Percentiles rank a stretch among this genome's conserved stretches.
Conservation (phyloP, 2,329 filamentous ascomycete genomes). For the Neofusicoccum kwambonambiense region DNA sequence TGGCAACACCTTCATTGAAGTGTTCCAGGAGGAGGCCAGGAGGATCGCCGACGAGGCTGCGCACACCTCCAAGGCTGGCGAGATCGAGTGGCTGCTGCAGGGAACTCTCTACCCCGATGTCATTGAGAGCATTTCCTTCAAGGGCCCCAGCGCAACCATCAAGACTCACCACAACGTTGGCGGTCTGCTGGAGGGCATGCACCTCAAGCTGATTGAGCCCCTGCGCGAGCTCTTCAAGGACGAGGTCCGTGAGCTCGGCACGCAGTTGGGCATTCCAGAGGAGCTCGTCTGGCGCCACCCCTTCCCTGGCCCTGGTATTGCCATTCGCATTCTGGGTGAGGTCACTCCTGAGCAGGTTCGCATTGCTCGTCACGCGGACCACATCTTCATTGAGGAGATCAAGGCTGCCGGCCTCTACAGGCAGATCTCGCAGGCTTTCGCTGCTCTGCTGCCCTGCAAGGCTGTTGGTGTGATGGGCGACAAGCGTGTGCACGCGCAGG, state of each 20-base stretch:
- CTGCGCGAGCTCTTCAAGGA: slow-evolving; percentile 81
- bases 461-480: slow-evolving; percentile 70
- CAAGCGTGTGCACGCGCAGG: slow-evolving; percentile 63
- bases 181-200: slow-evolving; percentile 62
- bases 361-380: slow-evolving; percentile 74
- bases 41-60: slow-evolving; percentile 71
- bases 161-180: slow-evolving; percentile 76
- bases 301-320: slow-evolving; percentile 74
- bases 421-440: slow-evolving; percentile 68
- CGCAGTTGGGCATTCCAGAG: slow-evolving; percentile 67
- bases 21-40: slow-evolving; percentile 78
- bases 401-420: slow-evolving; percentile 69
- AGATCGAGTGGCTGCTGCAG: slow-evolving; percentile 84
- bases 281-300: slow-evolving; percentile 78
- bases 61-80: slow-evolving; percentile 65
- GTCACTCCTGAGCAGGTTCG: slow-evolving; percentile 76
- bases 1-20: slow-evolving; percentile 74
- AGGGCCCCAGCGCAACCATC: slow-evolving; percentile 68
- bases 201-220: slow-evolving; percentile 73
- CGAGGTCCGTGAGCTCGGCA: slow-evolving; percentile 70
- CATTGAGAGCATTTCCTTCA: slow-evolving; percentile 71
- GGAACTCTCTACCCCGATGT: slow-evolving; percentile 79
- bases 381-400: slow-evolving; percentile 78
- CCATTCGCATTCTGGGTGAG: slow-evolving; percentile 78
- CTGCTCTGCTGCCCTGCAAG: slow-evolving; percentile 64